A percentile compares a stretch with the other conserved stretches of the same genome.
These are phyloP conservation scores for Arxiozyma bovina DNA, from an alignment of 1,139 yeast species.

Conservation along the genomic window DNA sequence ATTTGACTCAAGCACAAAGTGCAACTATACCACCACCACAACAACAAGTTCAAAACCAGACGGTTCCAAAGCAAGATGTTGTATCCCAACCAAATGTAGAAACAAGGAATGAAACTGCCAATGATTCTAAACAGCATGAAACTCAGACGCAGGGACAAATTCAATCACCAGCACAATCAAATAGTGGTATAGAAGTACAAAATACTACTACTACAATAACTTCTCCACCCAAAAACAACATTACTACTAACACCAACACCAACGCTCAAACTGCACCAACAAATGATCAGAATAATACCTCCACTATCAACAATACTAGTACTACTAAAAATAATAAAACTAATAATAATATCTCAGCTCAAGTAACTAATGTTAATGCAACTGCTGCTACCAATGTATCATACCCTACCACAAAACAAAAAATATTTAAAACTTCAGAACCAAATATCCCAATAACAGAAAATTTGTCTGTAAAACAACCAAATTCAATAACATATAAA, in stretches of 20 bases:
- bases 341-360: slow-evolving; percentile 13
- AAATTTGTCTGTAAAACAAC: slow-evolving; percentile 55
- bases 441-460: slow-evolving; percentile 69
- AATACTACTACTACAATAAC: slow-evolving; percentile 20
- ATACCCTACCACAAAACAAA: slow-evolving; percentile 28
- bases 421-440: slow-evolving; percentile 56
- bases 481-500: slow-evolving; percentile 52
- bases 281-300: neutral
- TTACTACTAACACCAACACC: neutral
- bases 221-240: slow-evolving; percentile 9
- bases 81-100: slow-evolving; percentile 2
- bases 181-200: neutral
- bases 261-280: neutral
- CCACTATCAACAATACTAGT: neutral
- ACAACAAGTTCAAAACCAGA: slow-evolving; percentile 4
- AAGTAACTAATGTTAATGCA: slow-evolving; percentile 36
- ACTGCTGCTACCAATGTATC: slow-evolving; percentile 32
- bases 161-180: slow-evolving; percentile 3
- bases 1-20: slow-evolving; percentile 5
- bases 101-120: slow-evolving; percentile 2
- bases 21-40: slow-evolving; percentile 8
- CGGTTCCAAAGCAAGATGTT: slow-evolving; percentile 2
- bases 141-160: neutral
- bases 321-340: slow-evolving; percentile 7
- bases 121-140: neutral